phyloP scores from a whole-genome alignment of 2,329 filamentous ascomycete species.

The Emergomyces orientalis region DNA sequence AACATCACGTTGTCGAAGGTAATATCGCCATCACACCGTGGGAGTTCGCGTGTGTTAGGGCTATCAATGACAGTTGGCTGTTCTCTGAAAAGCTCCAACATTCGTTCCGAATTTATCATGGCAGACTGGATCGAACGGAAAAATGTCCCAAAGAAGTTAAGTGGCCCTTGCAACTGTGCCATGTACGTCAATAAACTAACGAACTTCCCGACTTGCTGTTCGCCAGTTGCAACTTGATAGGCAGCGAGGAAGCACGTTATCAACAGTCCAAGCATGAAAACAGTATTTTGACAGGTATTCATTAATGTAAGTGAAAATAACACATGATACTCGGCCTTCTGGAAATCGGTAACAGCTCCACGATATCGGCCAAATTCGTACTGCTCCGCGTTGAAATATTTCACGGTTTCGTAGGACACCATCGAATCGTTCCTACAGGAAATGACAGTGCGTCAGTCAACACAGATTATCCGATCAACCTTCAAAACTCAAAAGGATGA shows the following conservation, averaged over 20 bases:
- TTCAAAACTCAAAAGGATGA: neutral
- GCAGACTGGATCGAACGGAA: slow-evolving; percentile 93
- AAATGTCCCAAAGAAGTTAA: slow-evolving; percentile 89
- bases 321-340: slow-evolving; percentile 65
- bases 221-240: slow-evolving; percentile 62
- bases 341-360: slow-evolving; percentile 60
- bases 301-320: slow-evolving; percentile 67
- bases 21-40: slow-evolving; percentile 68
- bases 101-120: slow-evolving; percentile 92
- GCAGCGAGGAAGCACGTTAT: slow-evolving; percentile 64
- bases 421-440: slow-evolving; percentile 73
- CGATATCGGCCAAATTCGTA: slow-evolving; percentile 70
- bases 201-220: slow-evolving; percentile 60
- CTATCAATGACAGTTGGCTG: slow-evolving; percentile 81
- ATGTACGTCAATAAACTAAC: slow-evolving; percentile 67
- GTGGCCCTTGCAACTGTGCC: slow-evolving; percentile 66
- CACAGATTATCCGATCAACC: neutral
- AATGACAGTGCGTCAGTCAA: slow-evolving; percentile 1
- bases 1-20: slow-evolving; percentile 84
- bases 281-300: slow-evolving; percentile 70
- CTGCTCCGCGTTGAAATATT: slow-evolving; percentile 77
- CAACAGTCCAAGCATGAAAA: slow-evolving; percentile 69
- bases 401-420: slow-evolving; percentile 94
- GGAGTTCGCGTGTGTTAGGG: slow-evolving; percentile 53
- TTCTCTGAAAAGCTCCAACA: slow-evolving; percentile 94